Base-by-base conservation (phyloP, 148 eudicot genomes). In the Bassia scoparia region DNA sequence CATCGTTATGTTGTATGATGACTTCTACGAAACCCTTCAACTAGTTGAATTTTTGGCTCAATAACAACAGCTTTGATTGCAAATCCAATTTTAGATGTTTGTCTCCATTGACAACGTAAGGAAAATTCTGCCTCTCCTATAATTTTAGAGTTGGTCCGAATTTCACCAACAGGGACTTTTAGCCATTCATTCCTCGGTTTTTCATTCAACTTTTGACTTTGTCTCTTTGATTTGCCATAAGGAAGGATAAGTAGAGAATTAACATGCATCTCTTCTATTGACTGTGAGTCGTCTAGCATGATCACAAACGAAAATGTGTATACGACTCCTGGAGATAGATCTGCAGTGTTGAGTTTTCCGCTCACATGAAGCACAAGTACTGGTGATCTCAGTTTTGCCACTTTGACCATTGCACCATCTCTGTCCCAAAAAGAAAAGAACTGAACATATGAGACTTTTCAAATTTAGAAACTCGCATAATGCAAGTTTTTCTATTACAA, bases 321-420 rank as follows among this genome's bases (percentile, higher is more conserved):
- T 18, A 46, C 15, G 7, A 68, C 67, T 52, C 79, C 77, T 2
- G 87, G 90, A 66, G 90, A 74, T 17, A 88, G 84, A n/a, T 78
- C 69, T 18, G 24, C 48, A 1, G 60, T 81, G 71, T 76, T 49
- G 49, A 90, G 54, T 70, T 37, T 83, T 61, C 92, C 96, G 10
- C 64, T 56, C 54, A 86, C 76, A 68, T 79, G 85, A 58, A 90
- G 84, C 89, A 83, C 81, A 78, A 79, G 80, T 35, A 85, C 83
- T 49, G 72, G 64, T 30, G 15, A 26, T 35, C 70, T 68, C 56
- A 84, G 56, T 66, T 82, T 86, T 0, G 87, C 91, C 53, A 80
- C 88, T 31, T 41, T 73, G 27, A 81, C 30, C 0, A 46, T 20
- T 44, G 30, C 21, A 29, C 69, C 76, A 24, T 63, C 35, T 21